A percentile compares a stretch with the other conserved stretches of the same genome.
Conservation (phyloP, 192 early-diverging fungal genomes). For the Backusella australiensis region DNA sequence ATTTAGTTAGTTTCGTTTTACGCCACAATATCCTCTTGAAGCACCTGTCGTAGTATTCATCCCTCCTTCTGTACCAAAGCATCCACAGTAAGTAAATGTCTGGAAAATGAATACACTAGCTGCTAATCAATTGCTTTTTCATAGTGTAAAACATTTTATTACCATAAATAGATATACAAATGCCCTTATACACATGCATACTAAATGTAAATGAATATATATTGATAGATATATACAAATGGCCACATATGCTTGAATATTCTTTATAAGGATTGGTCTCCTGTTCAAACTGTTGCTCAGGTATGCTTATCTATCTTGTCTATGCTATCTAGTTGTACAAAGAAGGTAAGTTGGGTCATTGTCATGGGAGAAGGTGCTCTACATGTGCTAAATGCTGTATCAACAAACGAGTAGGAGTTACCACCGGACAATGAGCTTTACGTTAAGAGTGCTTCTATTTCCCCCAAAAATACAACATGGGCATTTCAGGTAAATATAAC, state of each 20-base stretch:
- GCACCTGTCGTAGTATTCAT: constrained; percentile 71
- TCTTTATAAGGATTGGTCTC: constrained; percentile 91
- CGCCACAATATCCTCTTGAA: constrained; percentile 70
- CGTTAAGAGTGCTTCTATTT: constrained; percentile 46
- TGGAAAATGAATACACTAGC: neutral
- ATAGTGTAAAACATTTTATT: neutral
- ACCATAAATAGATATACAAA: constrained; percentile 4
- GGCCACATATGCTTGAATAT: constrained; percentile 98
- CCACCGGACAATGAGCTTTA: constrained; percentile 60
- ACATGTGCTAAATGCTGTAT: neutral
- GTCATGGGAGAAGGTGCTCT: neutral
- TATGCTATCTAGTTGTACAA: constrained; percentile 86
- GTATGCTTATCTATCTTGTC: constrained; percentile 89
- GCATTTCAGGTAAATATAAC: constrained; percentile 45
- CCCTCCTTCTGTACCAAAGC: constrained; percentile 56
- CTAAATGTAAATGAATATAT: neutral
- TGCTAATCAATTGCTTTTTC: neutral
- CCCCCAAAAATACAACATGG: constrained; percentile 61
- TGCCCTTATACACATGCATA: neutral
- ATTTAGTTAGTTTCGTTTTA: constrained; percentile 65
- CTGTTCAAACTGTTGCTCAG: constrained; percentile 85
- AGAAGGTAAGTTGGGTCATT: constrained; percentile 50
- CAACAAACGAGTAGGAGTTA: constrained; percentile 35
- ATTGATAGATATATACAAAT: constrained; percentile 71
- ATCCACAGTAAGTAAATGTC: constrained; percentile 59